Evolutionary conservation across 768 basidiomycete species (phyloP), one percentile per base, ranked within the genome.

Genomic region (Rhizopogon sp.): DNA sequence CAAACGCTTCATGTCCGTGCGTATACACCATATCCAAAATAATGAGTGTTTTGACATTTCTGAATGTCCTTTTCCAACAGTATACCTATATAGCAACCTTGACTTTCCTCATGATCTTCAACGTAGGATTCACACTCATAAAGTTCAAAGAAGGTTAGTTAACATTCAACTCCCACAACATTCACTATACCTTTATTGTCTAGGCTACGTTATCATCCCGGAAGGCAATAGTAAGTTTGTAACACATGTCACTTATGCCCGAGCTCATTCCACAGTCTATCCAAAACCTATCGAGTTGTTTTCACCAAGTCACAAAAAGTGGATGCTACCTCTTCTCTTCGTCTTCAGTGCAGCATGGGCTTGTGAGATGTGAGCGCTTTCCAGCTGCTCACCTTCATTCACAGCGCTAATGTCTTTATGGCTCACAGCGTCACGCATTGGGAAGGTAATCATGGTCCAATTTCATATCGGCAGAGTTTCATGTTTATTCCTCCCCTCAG

Each of bases 1-100:
- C 79, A 91, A 88, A 72, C 79, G 91, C 50, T 78, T 93, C 64
- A 93, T 93, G 90, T 92, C 88, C n/a, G 88, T 90, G 64, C 64
- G 83, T 76, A 11, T 10, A 37, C 11, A n/a, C 28, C 3, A 33
- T 28, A 49, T 39, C 13, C 7, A 22, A 33, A 8, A 50, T 20
- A 44, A 6, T 50, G 29, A 54, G 39, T 16, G 13, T 2, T 31
- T 20, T 44, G 17, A 29, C 52, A 33, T 10, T 6, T 37, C 22
- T 59, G 50, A 51, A 58, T 64, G 62, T 63, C 50, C 60, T 52
- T 59, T 52, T 22, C 51, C 17, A n/a, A 49, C 31, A 89, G 71
- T 91, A 91, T 72, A 86, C 87, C n/a, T 91, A 90, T 66, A 70
- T 90, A n/a, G 78, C 74, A 10, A 81, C 85, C 1, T 76, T 91